Percentiles rank a stretch among this genome's conserved stretches.
Conservation (phyloP, 345 rosid genomes). For the Gynandropsis gynandra region DNA sequence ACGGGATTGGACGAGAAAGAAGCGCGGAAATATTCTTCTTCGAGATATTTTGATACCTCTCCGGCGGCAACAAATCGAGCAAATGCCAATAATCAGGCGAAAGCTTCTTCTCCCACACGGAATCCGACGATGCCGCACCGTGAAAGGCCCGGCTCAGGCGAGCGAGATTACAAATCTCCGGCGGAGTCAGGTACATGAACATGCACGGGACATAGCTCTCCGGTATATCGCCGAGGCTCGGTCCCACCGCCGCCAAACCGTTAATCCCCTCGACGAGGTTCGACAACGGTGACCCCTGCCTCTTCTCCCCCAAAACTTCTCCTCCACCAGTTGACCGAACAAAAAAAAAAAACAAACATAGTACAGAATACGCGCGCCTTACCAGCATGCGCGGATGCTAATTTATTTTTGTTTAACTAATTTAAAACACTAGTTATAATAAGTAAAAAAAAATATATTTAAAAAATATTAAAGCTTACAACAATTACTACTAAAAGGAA, state of each 20-base stretch:
- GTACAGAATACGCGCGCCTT: not conserved
- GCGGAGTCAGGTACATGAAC: constrained; percentile 68
- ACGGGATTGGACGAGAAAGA: constrained; percentile 66
- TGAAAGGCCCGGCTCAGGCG: constrained; percentile 69
- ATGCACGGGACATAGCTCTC: constrained; percentile 91
- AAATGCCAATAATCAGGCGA: too few species aligned
- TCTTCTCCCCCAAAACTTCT: constrained; percentile 3
- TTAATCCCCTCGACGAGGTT: constrained; percentile 52
- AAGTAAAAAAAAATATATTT: too few species aligned
- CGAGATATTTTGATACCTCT: constrained; percentile 46
- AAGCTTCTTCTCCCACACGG: too few species aligned
- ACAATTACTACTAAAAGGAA: too few species aligned
- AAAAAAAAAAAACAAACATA: constrained; percentile 19
- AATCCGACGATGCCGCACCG: too few species aligned
- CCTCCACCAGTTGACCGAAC: constrained; percentile 21
- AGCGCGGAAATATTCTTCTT: constrained; percentile 82
- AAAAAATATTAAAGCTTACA: too few species aligned
- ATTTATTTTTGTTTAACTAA: too few species aligned
- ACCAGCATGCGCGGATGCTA: too few species aligned
- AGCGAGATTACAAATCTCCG: constrained; percentile 97
- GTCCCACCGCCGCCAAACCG: constrained; percentile 39
- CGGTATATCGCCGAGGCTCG: too few species aligned
- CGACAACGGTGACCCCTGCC: constrained; percentile 80
- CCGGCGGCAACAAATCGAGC: too few species aligned
- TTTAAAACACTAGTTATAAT: too few species aligned